Evolutionary conservation across 371 early-diverging fungal genomes (phyloP).

Genomic region (Zopfochytrium polystomum): DNA sequence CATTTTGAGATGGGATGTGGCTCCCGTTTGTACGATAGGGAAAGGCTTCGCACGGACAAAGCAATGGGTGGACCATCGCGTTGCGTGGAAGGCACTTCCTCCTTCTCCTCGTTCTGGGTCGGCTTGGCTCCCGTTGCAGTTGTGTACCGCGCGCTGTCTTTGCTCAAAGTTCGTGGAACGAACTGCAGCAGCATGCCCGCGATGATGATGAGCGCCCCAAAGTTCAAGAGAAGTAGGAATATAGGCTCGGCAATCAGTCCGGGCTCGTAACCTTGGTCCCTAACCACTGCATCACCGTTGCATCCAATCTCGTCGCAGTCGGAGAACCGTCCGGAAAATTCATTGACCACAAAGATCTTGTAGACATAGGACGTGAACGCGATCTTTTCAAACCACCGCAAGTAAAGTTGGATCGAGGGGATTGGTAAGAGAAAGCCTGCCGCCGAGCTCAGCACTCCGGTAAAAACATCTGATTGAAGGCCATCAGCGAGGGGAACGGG

Average conservation of each 20-base stretch:
- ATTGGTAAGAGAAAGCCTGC: conserved; percentile 37
- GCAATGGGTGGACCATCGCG: conserved; percentile 9
- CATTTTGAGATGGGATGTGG: no score
- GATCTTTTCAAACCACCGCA: conserved; percentile 36
- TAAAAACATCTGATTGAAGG: conserved; percentile 16
- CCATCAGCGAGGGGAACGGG: neutral
- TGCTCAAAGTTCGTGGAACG: neutral
- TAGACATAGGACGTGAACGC: conserved; percentile 29
- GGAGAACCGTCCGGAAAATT: conserved; percentile 34
- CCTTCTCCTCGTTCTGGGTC: conserved; percentile 8
- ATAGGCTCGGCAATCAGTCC: conserved; percentile 5
- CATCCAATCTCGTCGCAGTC: conserved; percentile 31
- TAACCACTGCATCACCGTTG: conserved; percentile 30
- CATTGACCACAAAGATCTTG: conserved; percentile 35
- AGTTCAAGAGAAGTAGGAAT: neutral
- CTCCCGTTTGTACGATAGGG: no score
- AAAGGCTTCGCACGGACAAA: no score
- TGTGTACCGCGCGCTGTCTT: no score
- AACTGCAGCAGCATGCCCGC: conserved; percentile 8
- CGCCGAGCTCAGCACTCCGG: conserved; percentile 33
- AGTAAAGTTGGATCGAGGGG: conserved; percentile 35
- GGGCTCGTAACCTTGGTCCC: conserved; percentile 6
- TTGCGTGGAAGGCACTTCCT: conserved; percentile 14
- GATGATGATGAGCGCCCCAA: neutral
- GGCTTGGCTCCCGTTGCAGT: conserved; percentile 1